Conservation (phyloP, 345 rosid species). For the Clarkia xantiana region DNA sequence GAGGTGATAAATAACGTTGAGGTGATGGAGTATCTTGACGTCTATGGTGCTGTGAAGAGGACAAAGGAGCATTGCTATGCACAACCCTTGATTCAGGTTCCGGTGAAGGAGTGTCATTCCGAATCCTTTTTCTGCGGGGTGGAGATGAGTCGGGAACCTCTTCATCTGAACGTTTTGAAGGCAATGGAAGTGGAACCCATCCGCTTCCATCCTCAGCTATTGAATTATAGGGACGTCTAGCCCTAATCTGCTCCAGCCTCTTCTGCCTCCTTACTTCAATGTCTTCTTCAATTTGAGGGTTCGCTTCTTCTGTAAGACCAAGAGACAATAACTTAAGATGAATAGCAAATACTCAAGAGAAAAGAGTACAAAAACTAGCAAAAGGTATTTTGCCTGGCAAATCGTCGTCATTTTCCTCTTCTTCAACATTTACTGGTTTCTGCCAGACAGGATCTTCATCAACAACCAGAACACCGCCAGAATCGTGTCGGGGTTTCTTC, state of each 20-base stretch:
- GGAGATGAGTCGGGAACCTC: conserved; percentile 46
- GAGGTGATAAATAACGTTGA: conserved; percentile 11
- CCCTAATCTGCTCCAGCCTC: conserved; percentile 59
- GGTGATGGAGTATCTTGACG: conserved; percentile 32
- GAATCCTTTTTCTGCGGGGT: conserved; percentile 31
- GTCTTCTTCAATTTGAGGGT: conserved; percentile 69
- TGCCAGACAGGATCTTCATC: conserved; percentile 95
- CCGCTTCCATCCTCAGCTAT: conserved; percentile 96
- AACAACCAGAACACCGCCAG: conserved; percentile 50
- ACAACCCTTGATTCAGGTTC: conserved; percentile 22
- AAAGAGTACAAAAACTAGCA: background rate
- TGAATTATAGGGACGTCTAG: conserved; percentile 38
- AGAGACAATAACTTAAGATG: background rate
- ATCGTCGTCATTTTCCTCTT: conserved; percentile 48
- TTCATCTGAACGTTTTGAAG: conserved; percentile 14
- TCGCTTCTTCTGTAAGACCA: conserved; percentile 38
- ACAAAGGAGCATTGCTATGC: conserved; percentile 31
- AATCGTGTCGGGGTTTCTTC: conserved; percentile 32
- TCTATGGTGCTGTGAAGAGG: conserved; percentile 28
- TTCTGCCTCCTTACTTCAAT: conserved; percentile 76
- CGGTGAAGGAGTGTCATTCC: conserved; percentile 51
- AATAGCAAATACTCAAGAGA: background rate
- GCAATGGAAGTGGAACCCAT: conserved; percentile 58
- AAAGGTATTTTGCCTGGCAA: conserved; percentile 38
- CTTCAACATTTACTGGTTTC: conserved; percentile 43